A percentile compares a stretch with the other conserved stretches of the same genome.
Conservation (phyloP, 345 rosid genomes). For the Lepidium sativum region DNA sequence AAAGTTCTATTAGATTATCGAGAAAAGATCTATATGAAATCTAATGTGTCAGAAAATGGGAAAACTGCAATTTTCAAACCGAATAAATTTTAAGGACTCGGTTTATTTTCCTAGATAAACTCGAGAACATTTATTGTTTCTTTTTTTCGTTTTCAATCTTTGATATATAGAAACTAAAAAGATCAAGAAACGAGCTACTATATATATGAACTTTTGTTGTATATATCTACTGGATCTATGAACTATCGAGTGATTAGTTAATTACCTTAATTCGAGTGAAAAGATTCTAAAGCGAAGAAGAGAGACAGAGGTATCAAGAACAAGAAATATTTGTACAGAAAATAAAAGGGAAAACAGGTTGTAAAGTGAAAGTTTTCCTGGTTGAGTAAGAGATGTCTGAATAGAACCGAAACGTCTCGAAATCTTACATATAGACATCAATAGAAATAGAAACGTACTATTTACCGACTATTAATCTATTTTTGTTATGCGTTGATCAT, state of each 20-base stretch:
- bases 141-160: too few species aligned
- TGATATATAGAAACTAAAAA: too few species aligned
- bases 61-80: too few species aligned
- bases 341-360: background rate
- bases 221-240: background rate
- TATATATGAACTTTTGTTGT: background rate
- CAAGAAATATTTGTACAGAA: background rate
- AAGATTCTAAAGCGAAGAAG: background rate
- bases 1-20: too few species aligned
- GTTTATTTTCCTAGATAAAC: too few species aligned
- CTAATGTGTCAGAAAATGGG: too few species aligned
- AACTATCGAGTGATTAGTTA: background rate
- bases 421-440: background rate
- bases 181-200: background rate
- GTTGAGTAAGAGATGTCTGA: slow-evolving; percentile 5
- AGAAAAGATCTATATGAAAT: too few species aligned
- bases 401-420: background rate
- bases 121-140: too few species aligned
- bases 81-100: too few species aligned
- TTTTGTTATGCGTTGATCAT: too few species aligned
- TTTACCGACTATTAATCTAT: background rate
- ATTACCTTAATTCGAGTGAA: background rate
- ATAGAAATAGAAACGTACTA: background rate
- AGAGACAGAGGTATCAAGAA: background rate
- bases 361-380: background rate